Evolutionary conservation across 176 grass and related monocot genomes (phyloP).

Genomic region (Carex cristatella): DNA sequence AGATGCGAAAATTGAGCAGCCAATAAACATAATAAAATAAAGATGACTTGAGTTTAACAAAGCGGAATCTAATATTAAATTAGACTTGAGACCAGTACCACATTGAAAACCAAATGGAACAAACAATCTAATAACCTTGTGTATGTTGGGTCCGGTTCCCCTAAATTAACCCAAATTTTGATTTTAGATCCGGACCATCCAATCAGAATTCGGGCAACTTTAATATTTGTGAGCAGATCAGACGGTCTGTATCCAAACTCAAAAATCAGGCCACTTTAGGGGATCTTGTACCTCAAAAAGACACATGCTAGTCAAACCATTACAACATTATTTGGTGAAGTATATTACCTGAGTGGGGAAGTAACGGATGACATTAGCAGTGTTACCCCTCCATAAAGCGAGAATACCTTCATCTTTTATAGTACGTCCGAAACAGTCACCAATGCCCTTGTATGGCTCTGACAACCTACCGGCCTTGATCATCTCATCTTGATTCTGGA

Average conservation of each 20-base stretch:
- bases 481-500: slow-evolving; percentile 67
- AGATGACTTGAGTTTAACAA: neutral
- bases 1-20: neutral
- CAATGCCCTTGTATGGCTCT: slow-evolving; percentile 53
- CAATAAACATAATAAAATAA: neutral
- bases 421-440: slow-evolving; percentile 42
- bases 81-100: neutral
- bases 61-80: neutral
- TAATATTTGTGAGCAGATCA: too few species aligned
- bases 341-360: slow-evolving; percentile 49
- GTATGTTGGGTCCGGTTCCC: neutral
- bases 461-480: slow-evolving; percentile 46
- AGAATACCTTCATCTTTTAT: slow-evolving; percentile 51
- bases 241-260: too few species aligned
- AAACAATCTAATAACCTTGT: neutral
- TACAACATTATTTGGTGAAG: neutral
- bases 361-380: slow-evolving; percentile 66
- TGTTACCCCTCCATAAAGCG: slow-evolving; percentile 60
- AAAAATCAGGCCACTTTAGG: too few species aligned
- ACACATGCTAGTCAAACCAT: neutral
- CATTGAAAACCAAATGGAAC: neutral
- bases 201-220: too few species aligned
- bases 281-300: neutral
- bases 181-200: too few species aligned
- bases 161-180: too few species aligned